Percentiles rank a stretch among this genome's conserved stretches.
phyloP scores from a whole-genome alignment of 148 eudicot species.

The Pouteria glomerata region DNA sequence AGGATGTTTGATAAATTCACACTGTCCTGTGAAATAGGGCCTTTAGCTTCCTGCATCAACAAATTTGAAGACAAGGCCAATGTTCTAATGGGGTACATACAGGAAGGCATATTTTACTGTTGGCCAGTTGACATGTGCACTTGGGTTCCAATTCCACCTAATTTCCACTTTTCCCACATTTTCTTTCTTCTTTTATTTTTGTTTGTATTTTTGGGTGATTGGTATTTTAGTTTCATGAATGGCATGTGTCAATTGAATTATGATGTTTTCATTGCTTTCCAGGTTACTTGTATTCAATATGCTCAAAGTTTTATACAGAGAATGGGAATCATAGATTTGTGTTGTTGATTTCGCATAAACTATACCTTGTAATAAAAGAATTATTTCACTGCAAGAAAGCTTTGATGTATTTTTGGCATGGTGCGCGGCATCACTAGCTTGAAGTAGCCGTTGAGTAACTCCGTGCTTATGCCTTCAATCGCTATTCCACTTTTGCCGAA shows the following conservation, averaged over 20 bases:
- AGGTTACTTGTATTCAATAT: background rate
- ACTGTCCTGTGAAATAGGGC: constrained; percentile 1
- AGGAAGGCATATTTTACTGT: too few species aligned
- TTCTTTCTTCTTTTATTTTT: too few species aligned
- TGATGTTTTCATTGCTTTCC: background rate
- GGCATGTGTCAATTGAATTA: background rate
- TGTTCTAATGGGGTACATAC: background rate
- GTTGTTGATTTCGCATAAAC: background rate
- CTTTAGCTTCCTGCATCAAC: background rate
- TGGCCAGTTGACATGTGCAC: too few species aligned
- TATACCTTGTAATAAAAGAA: constrained; percentile 6
- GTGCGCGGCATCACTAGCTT: too few species aligned
- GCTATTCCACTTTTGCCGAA: background rate
- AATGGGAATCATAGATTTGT: background rate
- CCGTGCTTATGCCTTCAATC: background rate
- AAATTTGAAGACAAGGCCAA: background rate
- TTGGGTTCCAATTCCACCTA: background rate
- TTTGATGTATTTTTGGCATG: too few species aligned
- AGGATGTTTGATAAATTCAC: constrained; percentile 7
- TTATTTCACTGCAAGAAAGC: background rate
- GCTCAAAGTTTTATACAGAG: background rate
- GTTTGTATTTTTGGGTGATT: too few species aligned
- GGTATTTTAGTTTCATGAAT: background rate
- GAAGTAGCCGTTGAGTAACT: background rate
- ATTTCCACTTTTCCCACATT: too few species aligned